phyloP scores from a whole-genome alignment of 2,329 filamentous ascomycete genomes.

The Colletotrichum horii region DNA sequence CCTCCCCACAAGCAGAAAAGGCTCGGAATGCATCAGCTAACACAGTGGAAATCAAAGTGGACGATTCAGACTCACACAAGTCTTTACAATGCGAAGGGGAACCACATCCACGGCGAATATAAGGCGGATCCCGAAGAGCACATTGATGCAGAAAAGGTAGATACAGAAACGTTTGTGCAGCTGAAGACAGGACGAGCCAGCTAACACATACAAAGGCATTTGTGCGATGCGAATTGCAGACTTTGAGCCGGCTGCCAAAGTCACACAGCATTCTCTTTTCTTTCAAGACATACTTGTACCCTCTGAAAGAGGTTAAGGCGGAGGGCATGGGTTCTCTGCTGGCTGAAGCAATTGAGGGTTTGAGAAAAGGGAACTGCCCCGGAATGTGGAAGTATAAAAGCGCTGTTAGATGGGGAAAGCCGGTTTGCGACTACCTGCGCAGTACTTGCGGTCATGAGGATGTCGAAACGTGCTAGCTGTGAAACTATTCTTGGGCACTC shows the following conservation, averaged over 20 bases:
- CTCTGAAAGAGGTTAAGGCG: constrained; percentile 49
- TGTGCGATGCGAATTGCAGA: constrained; percentile 56
- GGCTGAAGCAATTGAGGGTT: constrained; percentile 57
- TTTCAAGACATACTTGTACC: constrained; percentile 61
- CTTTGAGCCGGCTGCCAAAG: constrained; percentile 52
- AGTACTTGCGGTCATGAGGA: neutral
- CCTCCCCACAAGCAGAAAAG: neutral
- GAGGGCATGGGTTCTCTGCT: constrained; percentile 52
- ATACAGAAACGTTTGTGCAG: neutral
- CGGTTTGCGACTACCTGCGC: constrained; percentile 51
- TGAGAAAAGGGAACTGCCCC: constrained; percentile 54
- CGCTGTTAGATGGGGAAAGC: constrained; percentile 50
- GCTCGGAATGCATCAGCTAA: neutral
- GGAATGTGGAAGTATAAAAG: constrained; percentile 61
- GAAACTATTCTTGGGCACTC: neutral
- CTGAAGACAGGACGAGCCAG: neutral
- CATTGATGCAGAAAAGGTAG: constrained; percentile 42
- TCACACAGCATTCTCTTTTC: constrained; percentile 55
- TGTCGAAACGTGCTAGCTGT: neutral
- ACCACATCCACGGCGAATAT: constrained; percentile 40
- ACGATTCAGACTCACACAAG: constrained; percentile 47
- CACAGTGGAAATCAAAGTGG: constrained; percentile 42
- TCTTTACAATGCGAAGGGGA: constrained; percentile 44
- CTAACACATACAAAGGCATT: constrained; percentile 30
- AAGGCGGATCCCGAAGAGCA: constrained; percentile 36